phyloP scores from a whole-genome alignment of 2,329 filamentous ascomycete species.

The Phialophora macrospora region DNA sequence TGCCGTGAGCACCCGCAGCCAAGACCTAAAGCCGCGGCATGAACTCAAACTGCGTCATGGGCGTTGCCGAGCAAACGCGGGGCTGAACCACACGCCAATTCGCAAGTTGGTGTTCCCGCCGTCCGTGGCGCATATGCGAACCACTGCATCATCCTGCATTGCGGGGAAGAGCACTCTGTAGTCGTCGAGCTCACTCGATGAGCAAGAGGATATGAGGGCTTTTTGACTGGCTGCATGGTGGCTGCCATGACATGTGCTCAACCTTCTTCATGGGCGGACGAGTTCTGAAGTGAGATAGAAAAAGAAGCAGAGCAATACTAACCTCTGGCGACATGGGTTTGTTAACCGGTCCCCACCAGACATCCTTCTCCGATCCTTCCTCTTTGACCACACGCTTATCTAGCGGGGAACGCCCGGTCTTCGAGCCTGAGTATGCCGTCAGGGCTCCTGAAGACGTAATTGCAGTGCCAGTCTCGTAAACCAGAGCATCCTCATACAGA shows the following conservation, averaged over 20 bases:
- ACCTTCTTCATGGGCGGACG: conserved; percentile 34
- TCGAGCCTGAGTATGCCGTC: conserved; percentile 96
- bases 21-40: conserved; percentile 23
- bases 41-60: conserved; percentile 29
- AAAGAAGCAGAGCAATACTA: conserved; percentile 52
- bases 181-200: conserved; percentile 4
- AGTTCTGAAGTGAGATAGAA: conserved; percentile 29
- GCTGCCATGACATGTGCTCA: conserved; percentile 11
- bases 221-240: conserved; percentile 4
- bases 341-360: conserved; percentile 99
- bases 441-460: conserved; percentile 95
- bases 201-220: conserved; percentile 3
- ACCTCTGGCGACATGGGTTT: conserved; percentile 98
- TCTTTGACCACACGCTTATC: conserved; percentile 99
- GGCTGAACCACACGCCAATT: conserved; percentile 22
- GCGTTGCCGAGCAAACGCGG: conserved; percentile 25
- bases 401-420: conserved; percentile 93
- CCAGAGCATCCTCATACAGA: conserved; percentile 96
- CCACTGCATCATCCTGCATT: conserved; percentile 15
- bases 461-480: conserved; percentile 96
- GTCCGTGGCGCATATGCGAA: conserved; percentile 20
- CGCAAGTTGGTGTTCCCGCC: conserved; percentile 15
- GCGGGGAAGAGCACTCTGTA: conserved; percentile 19
- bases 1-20: conserved; percentile 29
- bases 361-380: conserved; percentile 80